A percentile compares a stretch with the other conserved stretches of the same genome.
Conservation (phyloP, 495 filamentous ascomycete species). For the Chaetomidium leptoderma region DNA sequence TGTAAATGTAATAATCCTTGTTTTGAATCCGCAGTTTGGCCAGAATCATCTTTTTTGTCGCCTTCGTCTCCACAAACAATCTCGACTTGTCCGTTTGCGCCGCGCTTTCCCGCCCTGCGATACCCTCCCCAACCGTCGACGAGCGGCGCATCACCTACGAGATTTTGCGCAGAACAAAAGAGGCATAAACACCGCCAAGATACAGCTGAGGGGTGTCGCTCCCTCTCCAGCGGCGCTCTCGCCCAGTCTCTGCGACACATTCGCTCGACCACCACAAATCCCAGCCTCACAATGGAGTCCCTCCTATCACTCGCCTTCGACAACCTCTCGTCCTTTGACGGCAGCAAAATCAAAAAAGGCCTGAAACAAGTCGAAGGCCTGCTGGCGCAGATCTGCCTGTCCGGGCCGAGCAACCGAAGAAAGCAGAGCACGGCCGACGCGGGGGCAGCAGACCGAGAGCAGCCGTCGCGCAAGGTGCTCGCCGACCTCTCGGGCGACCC, state of each 20-base stretch:
- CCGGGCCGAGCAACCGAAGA: conserved; percentile 42
- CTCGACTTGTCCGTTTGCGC: conserved; percentile 6
- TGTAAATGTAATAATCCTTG: not conserved
- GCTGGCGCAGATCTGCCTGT: conserved; percentile 91
- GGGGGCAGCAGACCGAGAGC: conserved; percentile 11
- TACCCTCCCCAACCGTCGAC: not conserved
- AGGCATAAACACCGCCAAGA: no score
- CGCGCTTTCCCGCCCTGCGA: not conserved
- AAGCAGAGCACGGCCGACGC: conserved; percentile 24
- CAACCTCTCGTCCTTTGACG: conserved; percentile 91
- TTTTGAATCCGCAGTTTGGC: not conserved
- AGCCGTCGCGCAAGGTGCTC: conserved; percentile 55
- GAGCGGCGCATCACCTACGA: not conserved
- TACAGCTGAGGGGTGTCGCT: no score
- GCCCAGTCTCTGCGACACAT: no score
- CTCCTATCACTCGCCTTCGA: conserved; percentile 91
- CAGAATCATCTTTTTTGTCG: not conserved
- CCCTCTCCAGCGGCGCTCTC: no score
- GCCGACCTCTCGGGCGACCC: conserved; percentile 72
- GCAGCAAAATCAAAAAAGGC: conserved; percentile 83
- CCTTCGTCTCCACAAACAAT: not conserved
- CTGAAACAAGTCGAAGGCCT: conserved; percentile 93
- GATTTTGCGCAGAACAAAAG: no score
- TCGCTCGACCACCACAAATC: not conserved
- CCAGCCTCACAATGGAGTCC: conserved; percentile 65